phyloP scores from a whole-genome alignment of 2,329 filamentous ascomycete species.

The Aspergillus latus region DNA sequence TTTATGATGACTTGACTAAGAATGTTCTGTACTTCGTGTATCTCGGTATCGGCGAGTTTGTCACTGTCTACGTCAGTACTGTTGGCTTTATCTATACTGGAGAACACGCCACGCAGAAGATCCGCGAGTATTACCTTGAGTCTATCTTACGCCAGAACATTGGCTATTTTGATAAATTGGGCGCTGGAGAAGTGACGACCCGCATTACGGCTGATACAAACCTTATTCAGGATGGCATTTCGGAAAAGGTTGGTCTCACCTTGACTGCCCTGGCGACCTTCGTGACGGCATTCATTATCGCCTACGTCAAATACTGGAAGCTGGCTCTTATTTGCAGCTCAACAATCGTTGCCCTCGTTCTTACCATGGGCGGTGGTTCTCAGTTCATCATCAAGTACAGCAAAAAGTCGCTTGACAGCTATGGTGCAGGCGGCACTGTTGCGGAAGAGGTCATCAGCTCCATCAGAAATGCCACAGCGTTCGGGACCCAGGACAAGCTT shows the following conservation, averaged over 20 bases:
- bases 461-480: constrained; percentile 87
- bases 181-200: constrained; percentile 89
- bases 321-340: constrained; percentile 83
- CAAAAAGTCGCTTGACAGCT: constrained; percentile 73
- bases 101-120: constrained; percentile 75
- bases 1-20: constrained; percentile 59
- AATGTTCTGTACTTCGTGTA: constrained; percentile 84
- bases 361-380: constrained; percentile 73
- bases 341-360: constrained; percentile 74
- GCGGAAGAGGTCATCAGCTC: constrained; percentile 95
- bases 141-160: constrained; percentile 87
- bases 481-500: constrained; percentile 90
- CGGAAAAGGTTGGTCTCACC: constrained; percentile 80
- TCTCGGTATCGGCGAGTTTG: constrained; percentile 76
- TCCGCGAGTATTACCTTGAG: constrained; percentile 78
- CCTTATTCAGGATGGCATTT: constrained; percentile 88
- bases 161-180: constrained; percentile 88
- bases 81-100: constrained; percentile 88
- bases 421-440: constrained; percentile 80
- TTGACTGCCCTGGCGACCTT: constrained; percentile 78
- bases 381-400: constrained; percentile 76
- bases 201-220: constrained; percentile 94
- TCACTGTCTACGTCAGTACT: constrained; percentile 74
- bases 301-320: constrained; percentile 90
- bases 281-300: constrained; percentile 83